Percentiles rank a stretch among this genome's conserved stretches.
These are phyloP conservation scores for Globisporangium echinulatum DNA, from an alignment of 352 stramenopile species.

Conservation along the genomic window DNA sequence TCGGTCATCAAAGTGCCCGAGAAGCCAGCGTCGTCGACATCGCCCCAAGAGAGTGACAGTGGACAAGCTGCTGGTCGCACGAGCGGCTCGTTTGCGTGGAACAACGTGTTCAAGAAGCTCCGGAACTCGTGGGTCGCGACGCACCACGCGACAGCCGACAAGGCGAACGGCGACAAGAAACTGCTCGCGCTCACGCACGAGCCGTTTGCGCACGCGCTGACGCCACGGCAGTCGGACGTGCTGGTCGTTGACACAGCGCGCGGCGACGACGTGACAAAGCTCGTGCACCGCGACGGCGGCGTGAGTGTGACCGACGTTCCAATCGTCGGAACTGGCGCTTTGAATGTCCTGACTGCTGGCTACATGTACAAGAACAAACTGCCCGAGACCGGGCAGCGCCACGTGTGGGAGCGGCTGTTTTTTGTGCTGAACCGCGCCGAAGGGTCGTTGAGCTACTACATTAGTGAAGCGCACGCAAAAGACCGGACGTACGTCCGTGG, in stretches of 20 bases:
- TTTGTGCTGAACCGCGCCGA: conserved; percentile 77
- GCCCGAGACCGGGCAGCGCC: conserved; percentile 69
- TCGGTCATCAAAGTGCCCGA: conserved; percentile 63
- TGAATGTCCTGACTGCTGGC: conserved; percentile 70
- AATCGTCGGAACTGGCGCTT: conserved; percentile 14
- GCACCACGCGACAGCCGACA: conserved; percentile 23
- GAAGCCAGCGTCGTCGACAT: conserved; percentile 37
- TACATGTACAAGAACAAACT: conserved; percentile 90
- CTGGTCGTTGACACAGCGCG: conserved; percentile 72
- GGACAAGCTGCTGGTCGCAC: conserved; percentile 6
- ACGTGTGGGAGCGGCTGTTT: conserved; percentile 83
- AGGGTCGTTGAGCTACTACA: conserved; percentile 79
- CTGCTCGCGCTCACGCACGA: conserved; percentile 67
- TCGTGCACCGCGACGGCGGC: conserved; percentile 69
- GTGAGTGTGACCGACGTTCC: conserved; percentile 60
- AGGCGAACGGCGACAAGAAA: conserved; percentile 60
- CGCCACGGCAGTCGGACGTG: conserved; percentile 54
- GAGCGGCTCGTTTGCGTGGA: conserved; percentile 69
- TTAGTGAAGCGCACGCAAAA: conserved; percentile 78
- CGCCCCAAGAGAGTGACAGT: conserved; percentile 22
- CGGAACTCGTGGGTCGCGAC: conserved; percentile 74
- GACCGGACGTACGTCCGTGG: conserved; percentile 80
- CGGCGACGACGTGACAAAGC: conserved; percentile 79
- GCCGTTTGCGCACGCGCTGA: conserved; percentile 43
- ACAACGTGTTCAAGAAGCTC: conserved; percentile 74